phyloP scores from a whole-genome alignment of 495 filamentous ascomycete species.

The Penicillium argentinense region DNA sequence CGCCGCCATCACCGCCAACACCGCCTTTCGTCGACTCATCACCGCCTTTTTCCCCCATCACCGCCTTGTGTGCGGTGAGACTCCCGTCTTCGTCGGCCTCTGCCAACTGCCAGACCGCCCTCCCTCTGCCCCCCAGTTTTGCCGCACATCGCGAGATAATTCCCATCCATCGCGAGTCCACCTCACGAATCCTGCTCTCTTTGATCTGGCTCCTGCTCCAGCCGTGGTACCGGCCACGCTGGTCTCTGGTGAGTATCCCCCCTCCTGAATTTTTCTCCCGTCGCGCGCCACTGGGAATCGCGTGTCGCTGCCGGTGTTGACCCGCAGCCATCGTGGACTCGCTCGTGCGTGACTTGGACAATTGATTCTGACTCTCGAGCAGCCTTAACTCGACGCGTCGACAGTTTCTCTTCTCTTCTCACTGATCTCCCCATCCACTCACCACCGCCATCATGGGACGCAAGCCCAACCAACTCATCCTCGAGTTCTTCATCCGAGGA shows the following conservation, averaged over 20 bases:
- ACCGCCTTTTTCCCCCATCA: conserved; percentile 41
- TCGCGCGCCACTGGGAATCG: background rate
- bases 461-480: conserved; percentile 76
- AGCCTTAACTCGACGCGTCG: background rate
- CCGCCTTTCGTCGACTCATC: conserved; percentile 40
- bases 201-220: conserved; percentile 6
- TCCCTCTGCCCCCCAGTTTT: conserved; percentile 39
- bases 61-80: conserved; percentile 52
- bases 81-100: conserved; percentile 25
- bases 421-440: background rate
- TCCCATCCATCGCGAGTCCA: conserved; percentile 5
- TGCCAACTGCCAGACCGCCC: conserved; percentile 40
- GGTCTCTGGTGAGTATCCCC: conserved; percentile 1
- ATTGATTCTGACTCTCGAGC: background rate
- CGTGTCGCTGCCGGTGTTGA: no score
- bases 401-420: background rate
- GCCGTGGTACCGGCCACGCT: background rate
- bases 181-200: background rate
- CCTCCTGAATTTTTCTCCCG: background rate
- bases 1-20: conserved; percentile 21
- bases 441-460: conserved; percentile 61
- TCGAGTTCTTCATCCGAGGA: conserved; percentile 81
- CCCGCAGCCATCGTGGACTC: conserved; percentile 1
- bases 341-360: background rate
- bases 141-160: conserved; percentile 27